Evolutionary conservation across 164 flowering plant species (phyloP), one percentile per base, ranked within the genome.

Genomic region (Brasenia schreberi): DNA sequence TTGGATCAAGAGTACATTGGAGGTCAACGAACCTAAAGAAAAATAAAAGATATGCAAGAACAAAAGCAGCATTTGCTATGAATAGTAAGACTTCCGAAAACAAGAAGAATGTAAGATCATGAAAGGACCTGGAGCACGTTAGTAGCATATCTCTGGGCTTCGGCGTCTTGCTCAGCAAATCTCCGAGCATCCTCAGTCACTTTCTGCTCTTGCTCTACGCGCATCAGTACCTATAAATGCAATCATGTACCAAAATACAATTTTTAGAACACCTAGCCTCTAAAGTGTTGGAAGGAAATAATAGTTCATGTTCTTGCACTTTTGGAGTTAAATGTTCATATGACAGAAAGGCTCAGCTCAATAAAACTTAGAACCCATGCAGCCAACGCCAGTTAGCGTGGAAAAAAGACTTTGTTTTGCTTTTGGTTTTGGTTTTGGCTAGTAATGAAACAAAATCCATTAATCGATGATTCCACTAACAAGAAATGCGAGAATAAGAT

Each of bases 101-200:
- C 10, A 49, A 49, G 16, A 49, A 49, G 56, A 49, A 49, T 14
- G 56, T 9, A 33, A 33, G 53, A 11, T 43, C 12, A 67, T 61
- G 60, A 67, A 69, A 61, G 61, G 71, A 94, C 98, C 97, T 94
- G 97, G 78, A 94, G 96, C 67, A 87, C 82, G 81, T 85, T 80
- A 73, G 89, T 75, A 67, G 91, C 95, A 76, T 83, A 77, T 89
- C 90, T 87, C 70, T 89, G 95, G 64, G 97, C 91, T 58, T 81
- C 86, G 9, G 98, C 96, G 72, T 91, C 98, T 81, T 87, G 98
- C 77, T 94, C 98, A 53, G 97, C 91, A 80, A 76, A 87, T 74
- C 80, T 79, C 16, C 98, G 95, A 75, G 95, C 96, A 82, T 95
- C 99, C 72, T 95, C 99, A 19, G 99, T 88, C 44, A 87, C 80